A percentile compares a stretch with the other conserved stretches of the same genome.
phyloP scores from a whole-genome alignment of 306 rosid species.

The Pueraria montana region DNA sequence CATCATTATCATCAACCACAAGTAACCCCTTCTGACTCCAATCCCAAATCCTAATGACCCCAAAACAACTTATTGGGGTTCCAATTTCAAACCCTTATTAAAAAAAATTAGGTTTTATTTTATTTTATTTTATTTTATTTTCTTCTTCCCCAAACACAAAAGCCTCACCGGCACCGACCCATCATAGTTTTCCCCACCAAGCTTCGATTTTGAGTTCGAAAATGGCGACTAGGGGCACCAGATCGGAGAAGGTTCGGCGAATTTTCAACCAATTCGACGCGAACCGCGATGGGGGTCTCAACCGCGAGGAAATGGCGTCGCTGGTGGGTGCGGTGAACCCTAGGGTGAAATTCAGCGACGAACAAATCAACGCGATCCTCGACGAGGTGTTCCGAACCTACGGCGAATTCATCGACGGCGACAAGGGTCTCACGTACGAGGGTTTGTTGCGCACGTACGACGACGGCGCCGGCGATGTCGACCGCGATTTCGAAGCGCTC shows the following conservation, averaged over 20 bases:
- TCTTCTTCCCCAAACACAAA: not conserved
- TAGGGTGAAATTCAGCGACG: constrained; percentile 97
- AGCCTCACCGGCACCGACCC: constrained; percentile 25
- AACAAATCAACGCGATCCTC: constrained; percentile 96
- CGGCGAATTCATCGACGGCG: constrained; percentile 87
- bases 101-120: constrained; percentile 12
- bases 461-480: constrained; percentile 98
- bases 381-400: constrained; percentile 96
- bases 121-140: not conserved
- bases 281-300: constrained; percentile 88
- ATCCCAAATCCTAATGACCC: constrained; percentile 37
- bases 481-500: constrained; percentile 96
- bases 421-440: constrained; percentile 88
- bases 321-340: constrained; percentile 99
- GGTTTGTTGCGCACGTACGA: constrained; percentile 94
- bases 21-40: constrained; percentile 29
- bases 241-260: constrained; percentile 98
- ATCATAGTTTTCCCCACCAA: constrained; percentile 16
- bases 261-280: constrained; percentile 89
- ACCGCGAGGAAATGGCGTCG: constrained; percentile 91
- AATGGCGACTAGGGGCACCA: constrained; percentile 96
- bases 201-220: constrained; percentile 34
- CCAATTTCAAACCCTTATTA: constrained; percentile 40
- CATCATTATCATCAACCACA: constrained; percentile 19
- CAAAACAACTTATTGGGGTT: constrained; percentile 45